Percentiles rank a stretch among this genome's conserved stretches.
phyloP scores from a whole-genome alignment of 2,329 filamentous ascomycete species.

The Stagonosporopsis vannaccii region DNA sequence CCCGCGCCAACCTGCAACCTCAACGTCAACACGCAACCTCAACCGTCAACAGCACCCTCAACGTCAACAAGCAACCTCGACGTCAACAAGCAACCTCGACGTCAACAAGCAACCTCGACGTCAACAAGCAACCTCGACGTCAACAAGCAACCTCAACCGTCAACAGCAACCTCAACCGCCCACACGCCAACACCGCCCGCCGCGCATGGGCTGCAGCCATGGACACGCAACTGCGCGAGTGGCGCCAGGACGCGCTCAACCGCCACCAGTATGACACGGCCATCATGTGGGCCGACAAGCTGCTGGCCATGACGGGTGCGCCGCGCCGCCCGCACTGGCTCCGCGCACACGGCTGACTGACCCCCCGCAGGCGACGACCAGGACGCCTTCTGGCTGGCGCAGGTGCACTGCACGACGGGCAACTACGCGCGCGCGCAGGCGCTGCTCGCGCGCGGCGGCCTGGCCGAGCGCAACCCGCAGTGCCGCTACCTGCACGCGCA shows the following conservation, averaged over 20 bases:
- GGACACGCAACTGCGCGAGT: constrained; percentile 92
- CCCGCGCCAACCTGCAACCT: neutral
- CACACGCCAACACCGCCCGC: neutral
- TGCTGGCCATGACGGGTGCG: constrained; percentile 90
- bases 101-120: no score
- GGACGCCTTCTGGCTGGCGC: constrained; percentile 97
- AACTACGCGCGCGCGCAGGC: constrained; percentile 93
- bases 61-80: neutral
- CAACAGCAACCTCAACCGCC: neutral
- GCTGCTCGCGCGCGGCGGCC: constrained; percentile 82
- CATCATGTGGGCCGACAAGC: constrained; percentile 96
- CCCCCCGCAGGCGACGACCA: constrained; percentile 79
- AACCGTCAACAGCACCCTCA: no score
- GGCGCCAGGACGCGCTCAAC: constrained; percentile 94
- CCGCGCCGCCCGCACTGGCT: constrained; percentile 9
- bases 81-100: no score
- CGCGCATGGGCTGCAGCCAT: constrained; percentile 58
- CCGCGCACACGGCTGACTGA: neutral
- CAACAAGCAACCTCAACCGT: no score
- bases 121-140: no score
- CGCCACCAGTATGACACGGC: constrained; percentile 96
- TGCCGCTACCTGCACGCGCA: constrained; percentile 93
- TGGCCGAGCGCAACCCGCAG: constrained; percentile 80
- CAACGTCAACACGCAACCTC: no score
- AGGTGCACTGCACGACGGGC: constrained; percentile 93